Base-by-base conservation (phyloP, 768 basidiomycete genomes). In the Russula ochroleuca region DNA sequence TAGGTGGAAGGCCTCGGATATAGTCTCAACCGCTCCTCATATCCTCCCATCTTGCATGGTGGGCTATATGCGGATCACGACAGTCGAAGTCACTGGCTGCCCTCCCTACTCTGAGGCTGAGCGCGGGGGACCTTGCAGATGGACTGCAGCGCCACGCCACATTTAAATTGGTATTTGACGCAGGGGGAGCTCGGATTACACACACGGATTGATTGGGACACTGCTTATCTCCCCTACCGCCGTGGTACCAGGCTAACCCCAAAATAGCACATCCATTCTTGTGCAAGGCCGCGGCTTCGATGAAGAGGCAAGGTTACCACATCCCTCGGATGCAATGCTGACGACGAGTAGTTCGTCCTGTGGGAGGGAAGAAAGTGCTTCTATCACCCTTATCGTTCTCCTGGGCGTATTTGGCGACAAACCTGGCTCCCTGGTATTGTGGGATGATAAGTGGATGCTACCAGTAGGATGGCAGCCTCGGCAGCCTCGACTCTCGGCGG, bases 401-500 rank as follows among this genome's bases (percentile, higher is more conserved):
- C 43, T 64, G 78, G 86, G 79, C 59, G 83, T 83, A 33, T 85
- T 81, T 53, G 68, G 69, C 1, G 78, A 84, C 47, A 68, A 75
- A 38, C 81, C 78, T 61, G 86, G 85, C 5, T 75, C 15, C 73
- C 90, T 60, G 87, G 78, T 2, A 80, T 88, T 25, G 83, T 83
- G 75, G 92, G 90, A 72, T 91, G 92, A 10, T 83, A 79, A 60
- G 54, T 87, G 14, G 79, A 90, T 69, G 80, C 85, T n/a, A 76
- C 23, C n/a, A 28, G 28, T 28, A 28, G 74, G 48, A 76, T 93
- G 19, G 80, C 85, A 59, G 83, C 93, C 11, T 75, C 80, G 15
- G 77, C 85, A n/a, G n/a, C n/a, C n/a, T n/a, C n/a, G n/a, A n/a
- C 8, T 0, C 78, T 85, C 0, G 92, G 94, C 4, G 92, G 93